Percentiles rank a stretch among this genome's conserved stretches.
Evolutionary conservation across 768 basidiomycete species (phyloP).

Genomic region (Mycena albidolilacea): DNA sequence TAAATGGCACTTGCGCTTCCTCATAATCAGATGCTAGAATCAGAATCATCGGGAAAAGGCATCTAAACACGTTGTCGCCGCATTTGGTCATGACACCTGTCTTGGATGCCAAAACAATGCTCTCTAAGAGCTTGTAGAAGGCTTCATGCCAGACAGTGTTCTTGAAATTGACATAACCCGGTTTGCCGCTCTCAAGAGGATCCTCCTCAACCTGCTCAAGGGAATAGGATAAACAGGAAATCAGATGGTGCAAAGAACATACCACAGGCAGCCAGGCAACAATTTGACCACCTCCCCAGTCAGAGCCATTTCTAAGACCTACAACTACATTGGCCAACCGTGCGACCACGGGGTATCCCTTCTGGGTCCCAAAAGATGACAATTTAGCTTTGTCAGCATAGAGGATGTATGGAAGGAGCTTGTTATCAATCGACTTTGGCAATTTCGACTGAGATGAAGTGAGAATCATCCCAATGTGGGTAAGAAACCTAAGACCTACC

Average conservation of each 20-base stretch:
- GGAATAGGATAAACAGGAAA: no score
- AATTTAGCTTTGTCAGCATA: slow-evolving; percentile 44
- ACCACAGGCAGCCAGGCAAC: slow-evolving; percentile 41
- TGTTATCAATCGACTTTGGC: not conserved
- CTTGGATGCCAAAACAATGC: no score
- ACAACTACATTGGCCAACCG: slow-evolving; percentile 34
- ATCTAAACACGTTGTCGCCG: no score
- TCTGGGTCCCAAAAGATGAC: slow-evolving; percentile 37
- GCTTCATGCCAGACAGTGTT: no score
- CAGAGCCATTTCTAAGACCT: slow-evolving; percentile 33
- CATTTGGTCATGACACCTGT: no score
- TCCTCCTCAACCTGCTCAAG: no score
- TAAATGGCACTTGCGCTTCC: slow-evolving; percentile 55
- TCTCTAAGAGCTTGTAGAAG: no score
- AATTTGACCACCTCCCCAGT: slow-evolving; percentile 39
- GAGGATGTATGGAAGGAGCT: slow-evolving; percentile 35
- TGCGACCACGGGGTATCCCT: slow-evolving; percentile 41
- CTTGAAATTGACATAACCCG: no score
- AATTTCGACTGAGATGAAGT: not conserved
- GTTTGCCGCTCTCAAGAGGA: no score
- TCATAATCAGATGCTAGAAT: slow-evolving; percentile 61
- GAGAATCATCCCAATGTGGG: not conserved
- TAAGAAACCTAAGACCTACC: slow-evolving; percentile 41
- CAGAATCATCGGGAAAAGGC: no score
- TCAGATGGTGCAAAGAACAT: slow-evolving; percentile 30